Base-by-base conservation (phyloP, 768 basidiomycete species). In the Tulasnella sp. region DNA sequence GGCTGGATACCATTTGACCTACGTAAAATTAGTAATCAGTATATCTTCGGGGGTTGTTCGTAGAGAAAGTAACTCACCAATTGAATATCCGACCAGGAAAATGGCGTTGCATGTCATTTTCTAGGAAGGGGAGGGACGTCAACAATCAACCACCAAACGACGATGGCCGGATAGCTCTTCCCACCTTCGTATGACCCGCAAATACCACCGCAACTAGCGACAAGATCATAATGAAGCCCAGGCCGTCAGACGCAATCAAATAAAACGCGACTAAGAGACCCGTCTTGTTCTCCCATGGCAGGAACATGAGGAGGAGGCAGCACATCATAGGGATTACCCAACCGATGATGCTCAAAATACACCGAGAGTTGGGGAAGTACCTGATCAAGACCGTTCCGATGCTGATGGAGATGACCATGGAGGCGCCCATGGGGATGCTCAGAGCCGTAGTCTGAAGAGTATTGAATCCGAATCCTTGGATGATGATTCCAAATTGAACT, bases 401-500 rank as follows among this genome's bases (percentile, higher is more conserved):
- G 22, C 38, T 6, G 39, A 74, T 74, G 36, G 73, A 12, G 73
- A 74, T 58, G 52, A 74, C 37, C 52, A 36, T 3, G 36, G 73
- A 22, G 14, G 69, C 40, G n/a, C 77, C 77, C 19, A 40, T 49
- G 34, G 77, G 77, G 17, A 77, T 74, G 67, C 74, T 77, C 17
- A 77, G 54, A 15, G 78, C 64, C 29, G 78, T 79, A 11, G 72
- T 74, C 54, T 79, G 42, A 17, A 71, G 38, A 7, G 74, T 75
- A 36, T 40, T 69, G 67, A 78, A 79, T 17, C 78, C 78, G 37
- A 77, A 79, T 31, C 29, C 34, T 69, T 71, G 69, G 68, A 78
- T 79, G 77, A 79, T 79, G 67, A 76, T 49, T 38, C 39, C 52
- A 76, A 71, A 77, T 45, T 77, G 58, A 67, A 78, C 72, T 22